Evolutionary conservation across 768 basidiomycete genomes (phyloP).

Genomic region (Stropharia rugosoannulata): DNA sequence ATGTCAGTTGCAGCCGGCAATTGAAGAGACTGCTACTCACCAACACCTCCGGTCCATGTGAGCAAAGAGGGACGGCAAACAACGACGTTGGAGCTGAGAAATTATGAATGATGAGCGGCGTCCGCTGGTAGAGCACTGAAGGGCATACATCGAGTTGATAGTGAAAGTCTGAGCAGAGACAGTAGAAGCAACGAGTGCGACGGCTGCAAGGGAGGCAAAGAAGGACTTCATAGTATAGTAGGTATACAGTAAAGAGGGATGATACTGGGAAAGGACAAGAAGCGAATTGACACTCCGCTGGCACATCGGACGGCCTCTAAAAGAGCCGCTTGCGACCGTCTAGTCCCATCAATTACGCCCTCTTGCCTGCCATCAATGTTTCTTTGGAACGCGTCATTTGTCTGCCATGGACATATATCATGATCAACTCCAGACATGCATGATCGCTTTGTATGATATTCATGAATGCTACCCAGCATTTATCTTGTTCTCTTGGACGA

Average conservation of each 20-base stretch:
- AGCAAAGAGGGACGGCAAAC: slow-evolving; percentile 25
- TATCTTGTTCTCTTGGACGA: too few species aligned
- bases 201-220: slow-evolving; percentile 15
- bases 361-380: too few species aligned
- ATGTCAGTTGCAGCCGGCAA: neutral
- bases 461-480: too few species aligned
- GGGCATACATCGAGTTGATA: slow-evolving; percentile 24
- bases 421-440: neutral
- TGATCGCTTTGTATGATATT: too few species aligned
- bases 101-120: slow-evolving; percentile 3
- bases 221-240: slow-evolving; percentile 22
- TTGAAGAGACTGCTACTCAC: slow-evolving; percentile 10
- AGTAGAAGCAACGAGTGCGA: slow-evolving; percentile 16
- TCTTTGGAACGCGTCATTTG: neutral
- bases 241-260: neutral
- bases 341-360: too few species aligned
- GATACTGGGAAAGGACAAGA: neutral
- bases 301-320: slow-evolving; percentile 1
- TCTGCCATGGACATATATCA: neutral
- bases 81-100: slow-evolving; percentile 19
- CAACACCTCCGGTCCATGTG: slow-evolving; percentile 23
- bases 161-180: slow-evolving; percentile 22
- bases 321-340: neutral
- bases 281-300: slow-evolving; percentile 5
- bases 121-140: neutral